Base-by-base conservation (phyloP, 2,329 filamentous ascomycete species). In the Fusarium pseudocircinatum region DNA sequence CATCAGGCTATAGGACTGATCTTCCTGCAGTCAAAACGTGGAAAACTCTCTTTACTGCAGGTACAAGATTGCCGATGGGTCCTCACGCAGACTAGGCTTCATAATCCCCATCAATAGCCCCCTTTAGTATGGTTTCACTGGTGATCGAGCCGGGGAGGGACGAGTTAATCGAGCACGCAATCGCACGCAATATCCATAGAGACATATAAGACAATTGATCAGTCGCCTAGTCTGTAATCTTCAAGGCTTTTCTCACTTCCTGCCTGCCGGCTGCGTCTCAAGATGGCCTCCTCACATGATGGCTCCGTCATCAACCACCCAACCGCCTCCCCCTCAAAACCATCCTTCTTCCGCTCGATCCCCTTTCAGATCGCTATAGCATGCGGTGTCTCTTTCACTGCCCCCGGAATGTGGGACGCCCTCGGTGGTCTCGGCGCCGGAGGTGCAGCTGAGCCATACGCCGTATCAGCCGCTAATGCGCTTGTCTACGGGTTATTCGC, bases 381-480 rank as follows among this genome's bases (percentile, higher is more conserved):
- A 39, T 75, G 73, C 2, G 69, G 69, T 22, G 73, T 75, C 0
- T 75, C 72, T 34, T 78, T 78, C 22, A 72, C 73, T 2, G 77
- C 75, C 1, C 77, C 77, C 2, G 77, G 77, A 3, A 71, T 78
- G 56, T 78, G 77, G 77, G 74, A 75, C 28, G 78, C 78, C 10
- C 74, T 78, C 10, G 77, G 75, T 28, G 70, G 69, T 30, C 65
- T 79, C 9, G 78, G 78, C 5, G 78, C 78, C 7, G 78, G 78
- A 57, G 92, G 92, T 3, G 85, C 87, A 32, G 85, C 89, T 71
- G 85, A 86, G n/a, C 91, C 92, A 0, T 87, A 89, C 73, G 84
- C 93, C 1, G 68, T 70, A 1, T 70, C 66, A 11, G 68, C 68
- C 26, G 68, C 67, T 15, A 70, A 70, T 1, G 68, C 68, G 1